Evolutionary conservation across 345 rosid genomes (phyloP), one percentile per base, ranked within the genome.

Genomic region (Camelina sativa): DNA sequence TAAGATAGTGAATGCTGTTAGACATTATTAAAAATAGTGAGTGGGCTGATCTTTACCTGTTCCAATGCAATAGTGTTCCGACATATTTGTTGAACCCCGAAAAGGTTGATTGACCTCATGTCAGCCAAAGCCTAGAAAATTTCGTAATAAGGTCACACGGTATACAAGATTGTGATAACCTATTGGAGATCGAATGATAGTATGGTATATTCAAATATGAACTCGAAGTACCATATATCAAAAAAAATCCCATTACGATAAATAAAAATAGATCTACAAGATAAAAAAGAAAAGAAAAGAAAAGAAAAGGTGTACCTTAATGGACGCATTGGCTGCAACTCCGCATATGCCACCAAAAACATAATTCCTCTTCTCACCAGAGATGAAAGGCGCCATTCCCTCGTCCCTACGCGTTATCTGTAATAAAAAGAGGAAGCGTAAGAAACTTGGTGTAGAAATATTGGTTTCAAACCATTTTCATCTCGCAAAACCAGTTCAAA

Each of bases 81-180:
- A 74, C 99, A 92, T 69, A 95, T 91, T 83, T 90, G 99, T 72
- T 95, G 99, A 80, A 92, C 99, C 78, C 99, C 98, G n/a, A 95
- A 95, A 69, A 95, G 94, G 79, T 92, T 95, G 80, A 91, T 79
- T 41, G 90, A 82, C 63, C 87, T 91, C 88, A 95, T 80, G 78
- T 87, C 89, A 11, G 87, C 93, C 82, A 96, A 82, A 73, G 92
- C 96, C 99, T 96, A 77, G 59, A 38, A 76, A 67, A 16, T 51
- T 34, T 17, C 10, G 20, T n/a, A 52, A 34, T 59, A 16, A 52
- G 43, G 62, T 46, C 47, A 69, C 47, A 69, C 17, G 7, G 71
- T 38, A 55, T 77, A 28, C 41, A 72, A 53, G 58, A 47, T 48
- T 55, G 35, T 66, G 16, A 34, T 34, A 50, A 60, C n/a, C 11